These are phyloP conservation scores for Phytophthora sp. DNA, from an alignment of 352 stramenopile genomes.

Conservation along the genomic window DNA sequence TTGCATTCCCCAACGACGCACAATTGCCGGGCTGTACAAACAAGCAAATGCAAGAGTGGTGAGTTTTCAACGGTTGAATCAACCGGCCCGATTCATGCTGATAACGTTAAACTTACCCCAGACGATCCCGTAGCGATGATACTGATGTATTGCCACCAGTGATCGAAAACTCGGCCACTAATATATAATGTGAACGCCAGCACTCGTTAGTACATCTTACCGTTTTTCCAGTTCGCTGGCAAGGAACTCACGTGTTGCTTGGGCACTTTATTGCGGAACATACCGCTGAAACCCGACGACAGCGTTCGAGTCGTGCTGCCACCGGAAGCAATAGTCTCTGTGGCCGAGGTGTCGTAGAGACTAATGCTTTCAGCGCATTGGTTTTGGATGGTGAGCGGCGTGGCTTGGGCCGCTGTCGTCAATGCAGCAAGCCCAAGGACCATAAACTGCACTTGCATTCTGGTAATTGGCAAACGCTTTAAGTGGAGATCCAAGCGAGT, in stretches of 20 bases:
- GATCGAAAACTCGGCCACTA: slow-evolving; percentile 54
- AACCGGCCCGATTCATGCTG: no score
- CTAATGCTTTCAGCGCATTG: slow-evolving; percentile 45
- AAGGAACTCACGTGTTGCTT: slow-evolving; percentile 48
- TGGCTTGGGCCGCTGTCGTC: slow-evolving; percentile 20
- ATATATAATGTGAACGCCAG: neutral
- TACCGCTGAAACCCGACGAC: slow-evolving; percentile 43
- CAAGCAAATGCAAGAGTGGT: neutral
- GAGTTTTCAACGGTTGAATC: no score
- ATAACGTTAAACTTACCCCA: slow-evolving; percentile 34
- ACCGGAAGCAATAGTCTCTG: slow-evolving; percentile 44
- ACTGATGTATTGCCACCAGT: slow-evolving; percentile 42
- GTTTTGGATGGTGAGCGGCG: slow-evolving; percentile 53
- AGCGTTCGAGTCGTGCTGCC: slow-evolving; percentile 42
- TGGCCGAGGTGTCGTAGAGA: slow-evolving; percentile 61
- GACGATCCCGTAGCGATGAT: slow-evolving; percentile 47
- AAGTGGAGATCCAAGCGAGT: neutral
- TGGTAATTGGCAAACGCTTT: neutral
- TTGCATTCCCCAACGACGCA: slow-evolving; percentile 48
- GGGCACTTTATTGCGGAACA: slow-evolving; percentile 58
- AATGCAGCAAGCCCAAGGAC: slow-evolving; percentile 1
- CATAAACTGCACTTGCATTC: slow-evolving; percentile 17
- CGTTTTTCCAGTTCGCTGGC: neutral
- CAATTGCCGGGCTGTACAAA: slow-evolving; percentile 36
- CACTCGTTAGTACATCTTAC: neutral